A percentile compares a stretch with the other conserved stretches of the same genome.
These are phyloP conservation scores for Chlorokybus atmophyticus DNA, from an alignment of 139 green algal genomes.

Conservation along the genomic window DNA sequence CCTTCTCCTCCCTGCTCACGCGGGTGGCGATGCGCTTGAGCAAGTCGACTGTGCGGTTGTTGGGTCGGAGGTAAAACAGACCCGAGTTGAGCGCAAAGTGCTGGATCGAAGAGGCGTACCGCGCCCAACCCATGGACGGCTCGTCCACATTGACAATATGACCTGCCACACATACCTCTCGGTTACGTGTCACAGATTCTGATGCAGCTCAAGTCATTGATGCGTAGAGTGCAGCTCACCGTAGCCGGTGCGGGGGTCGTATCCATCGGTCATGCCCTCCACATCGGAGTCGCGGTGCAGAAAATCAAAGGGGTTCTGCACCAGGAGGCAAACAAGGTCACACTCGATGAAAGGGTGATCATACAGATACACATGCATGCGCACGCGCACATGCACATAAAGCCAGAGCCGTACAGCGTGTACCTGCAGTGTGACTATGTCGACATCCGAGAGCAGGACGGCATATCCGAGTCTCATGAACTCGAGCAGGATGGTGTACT, in stretches of 20 bases:
- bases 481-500: constrained; percentile 59
- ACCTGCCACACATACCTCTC: too few relatives aligned
- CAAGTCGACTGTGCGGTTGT: constrained; percentile 12
- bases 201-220: too few relatives aligned
- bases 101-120: constrained; percentile 46
- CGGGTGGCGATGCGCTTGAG: constrained; percentile 23
- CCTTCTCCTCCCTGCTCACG: constrained; percentile 22
- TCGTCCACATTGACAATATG: constrained; percentile 76
- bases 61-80: constrained; percentile 31
- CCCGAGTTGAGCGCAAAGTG: constrained; percentile 38
- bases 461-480: constrained; percentile 78
- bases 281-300: constrained; percentile 35
- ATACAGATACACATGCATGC: too few relatives aligned
- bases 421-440: too few relatives aligned
- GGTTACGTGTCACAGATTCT: too few relatives aligned
- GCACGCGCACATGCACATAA: too few relatives aligned
- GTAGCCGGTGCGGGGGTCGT: constrained; percentile 68
- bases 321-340: too few relatives aligned
- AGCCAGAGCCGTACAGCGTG: too few relatives aligned
- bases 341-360: too few relatives aligned
- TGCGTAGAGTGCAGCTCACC: too few relatives aligned
- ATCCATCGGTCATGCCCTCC: constrained; percentile 66
- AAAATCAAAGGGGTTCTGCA: constrained; percentile 38
- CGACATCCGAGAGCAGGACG: constrained; percentile 87
- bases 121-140: constrained; percentile 71